These are phyloP conservation scores for Aspergillus sp. DNA, from an alignment of 2,329 filamentous ascomycete species.

Conservation along the genomic window DNA sequence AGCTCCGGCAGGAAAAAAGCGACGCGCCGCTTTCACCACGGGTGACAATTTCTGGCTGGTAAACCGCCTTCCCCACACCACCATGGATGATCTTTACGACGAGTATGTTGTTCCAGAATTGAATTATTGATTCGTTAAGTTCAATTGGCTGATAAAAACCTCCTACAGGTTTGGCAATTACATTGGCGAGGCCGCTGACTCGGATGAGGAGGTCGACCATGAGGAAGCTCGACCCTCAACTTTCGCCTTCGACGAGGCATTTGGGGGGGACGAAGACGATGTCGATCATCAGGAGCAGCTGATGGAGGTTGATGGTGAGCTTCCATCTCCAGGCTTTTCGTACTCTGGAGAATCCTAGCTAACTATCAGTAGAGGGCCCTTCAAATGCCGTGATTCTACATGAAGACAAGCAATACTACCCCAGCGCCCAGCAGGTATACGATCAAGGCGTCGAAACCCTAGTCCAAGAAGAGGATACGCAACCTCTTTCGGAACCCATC, in stretches of 20 bases:
- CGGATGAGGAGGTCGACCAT: constrained; percentile 79
- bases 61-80: constrained; percentile 22
- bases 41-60: constrained; percentile 10
- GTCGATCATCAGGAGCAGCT: constrained; percentile 72
- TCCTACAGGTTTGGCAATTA: constrained; percentile 85
- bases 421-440: constrained; percentile 94
- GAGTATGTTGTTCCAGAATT: constrained; percentile 58
- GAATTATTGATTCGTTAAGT: no score
- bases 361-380: constrained; percentile 66
- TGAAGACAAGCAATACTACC: constrained; percentile 99
- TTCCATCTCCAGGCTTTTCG: not conserved
- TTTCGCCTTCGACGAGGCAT: constrained; percentile 74
- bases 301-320: constrained; percentile 84
- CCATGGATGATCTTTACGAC: constrained; percentile 95
- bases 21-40: constrained; percentile 10
- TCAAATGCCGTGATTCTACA: constrained; percentile 97
- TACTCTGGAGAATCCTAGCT: not conserved
- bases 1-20: constrained; percentile 13
- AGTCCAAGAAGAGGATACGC: constrained; percentile 95
- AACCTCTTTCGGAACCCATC: constrained; percentile 87
- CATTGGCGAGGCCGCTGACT: constrained; percentile 88
- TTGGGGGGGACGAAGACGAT: constrained; percentile 60
- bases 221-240: constrained; percentile 73
- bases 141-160: constrained; percentile 11
- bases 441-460: constrained; percentile 91